Base-by-base conservation (phyloP, 345 rosid species). In the Syzygium aromaticum region DNA sequence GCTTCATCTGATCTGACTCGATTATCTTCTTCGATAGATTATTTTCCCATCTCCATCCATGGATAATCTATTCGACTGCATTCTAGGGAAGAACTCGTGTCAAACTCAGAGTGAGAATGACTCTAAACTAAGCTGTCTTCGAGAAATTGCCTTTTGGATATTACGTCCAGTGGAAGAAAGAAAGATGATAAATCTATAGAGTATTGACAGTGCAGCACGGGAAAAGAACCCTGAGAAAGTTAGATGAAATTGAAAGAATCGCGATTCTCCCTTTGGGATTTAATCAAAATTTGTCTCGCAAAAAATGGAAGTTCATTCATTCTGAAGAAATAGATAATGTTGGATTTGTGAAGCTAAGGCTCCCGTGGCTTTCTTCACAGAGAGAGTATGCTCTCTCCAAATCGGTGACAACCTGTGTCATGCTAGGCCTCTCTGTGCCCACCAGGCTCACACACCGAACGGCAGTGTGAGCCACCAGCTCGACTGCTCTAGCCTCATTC, bases 401-500 rank as follows among this genome's bases (percentile, higher is more conserved):
- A 85, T 88, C 93, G 43, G 87, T 84, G 54, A 95, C 93, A 84
- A 95, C 85, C 30, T 93, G 92, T n/a, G 84, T 46, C 46, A 93
- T 84, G 46, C 82, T 86, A 54, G 95, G 96, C 94, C 97, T 93
- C 40, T 92, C 91, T 38, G 88, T 92, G 12, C 97, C 93, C 87
- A 92, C 96, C 92, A 94, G 80, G 21, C 77, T 90, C 84, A 94
- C 95, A 53, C 94, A 92, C 77, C 88, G 88, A 82, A 90, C 1
- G 30, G 96, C 95, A 12, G 90, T 88, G 56, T 86, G 86, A 54
- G 94, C 96, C 90, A 93, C 85, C 22, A 93, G 38, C 89, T 92
- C 91, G 84, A 94, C 92, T 9, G 93, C 95, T 46, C 90, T 93
- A 2, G 86, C 89, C 90, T 93, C 95, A 1, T 90, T 84, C 1